phyloP scores from a whole-genome alignment of 352 stramenopile genomes.

The Globisporangium viniferum region DNA sequence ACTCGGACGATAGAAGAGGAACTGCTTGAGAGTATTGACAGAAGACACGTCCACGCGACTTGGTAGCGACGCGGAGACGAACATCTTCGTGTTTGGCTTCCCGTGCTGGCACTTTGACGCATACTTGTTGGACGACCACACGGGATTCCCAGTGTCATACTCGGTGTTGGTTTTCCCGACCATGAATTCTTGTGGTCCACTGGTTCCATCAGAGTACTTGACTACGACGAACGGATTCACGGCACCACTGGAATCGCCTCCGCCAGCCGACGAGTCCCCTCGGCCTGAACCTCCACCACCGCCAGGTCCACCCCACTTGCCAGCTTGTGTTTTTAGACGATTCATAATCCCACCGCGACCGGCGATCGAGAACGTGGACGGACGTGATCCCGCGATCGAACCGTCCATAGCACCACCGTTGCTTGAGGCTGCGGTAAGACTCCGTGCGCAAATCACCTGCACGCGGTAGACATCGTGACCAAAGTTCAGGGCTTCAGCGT shows the following conservation, averaged over 20 bases:
- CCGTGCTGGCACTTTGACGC: slow-evolving; percentile 58
- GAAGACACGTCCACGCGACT: slow-evolving; percentile 60
- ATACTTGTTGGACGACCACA: slow-evolving; percentile 75
- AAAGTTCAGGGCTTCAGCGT: slow-evolving; percentile 73
- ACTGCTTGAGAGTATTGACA: slow-evolving; percentile 74
- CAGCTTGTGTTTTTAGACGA: slow-evolving; percentile 57
- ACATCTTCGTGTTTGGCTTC: slow-evolving; percentile 60
- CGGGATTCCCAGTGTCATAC: slow-evolving; percentile 63
- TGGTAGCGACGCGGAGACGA: slow-evolving; percentile 47
- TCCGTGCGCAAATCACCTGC: slow-evolving; percentile 60
- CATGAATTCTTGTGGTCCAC: slow-evolving; percentile 47
- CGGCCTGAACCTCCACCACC: slow-evolving; percentile 17
- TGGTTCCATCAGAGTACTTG: slow-evolving; percentile 55
- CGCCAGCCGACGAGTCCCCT: slow-evolving; percentile 4
- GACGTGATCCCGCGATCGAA: slow-evolving; percentile 18
- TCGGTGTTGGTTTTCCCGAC: slow-evolving; percentile 86
- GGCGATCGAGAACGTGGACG: slow-evolving; percentile 53
- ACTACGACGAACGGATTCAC: slow-evolving; percentile 75
- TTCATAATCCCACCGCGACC: slow-evolving; percentile 58
- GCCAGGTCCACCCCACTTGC: slow-evolving; percentile 47
- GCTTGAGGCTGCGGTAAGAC: slow-evolving; percentile 28
- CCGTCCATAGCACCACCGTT: not conserved
- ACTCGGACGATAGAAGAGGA: slow-evolving; percentile 67
- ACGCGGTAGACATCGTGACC: slow-evolving; percentile 78
- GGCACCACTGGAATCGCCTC: slow-evolving; percentile 16